Evolutionary conservation across 1,284 basidiomycete species (phyloP), one percentile per base, ranked within the genome.

Genomic region (Cryptococcus deneoformans): DNA sequence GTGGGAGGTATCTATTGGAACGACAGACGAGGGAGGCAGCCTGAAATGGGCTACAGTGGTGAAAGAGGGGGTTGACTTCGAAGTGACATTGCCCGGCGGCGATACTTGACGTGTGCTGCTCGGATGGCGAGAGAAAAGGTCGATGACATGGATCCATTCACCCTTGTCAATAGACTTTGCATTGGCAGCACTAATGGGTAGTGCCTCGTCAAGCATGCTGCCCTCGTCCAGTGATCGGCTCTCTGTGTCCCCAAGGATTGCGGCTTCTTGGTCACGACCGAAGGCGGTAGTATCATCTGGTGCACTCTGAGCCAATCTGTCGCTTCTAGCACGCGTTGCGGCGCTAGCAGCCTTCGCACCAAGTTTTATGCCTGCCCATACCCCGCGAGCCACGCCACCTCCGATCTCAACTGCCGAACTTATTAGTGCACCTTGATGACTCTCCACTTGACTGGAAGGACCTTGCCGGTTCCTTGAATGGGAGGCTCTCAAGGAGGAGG

Each of bases 281-380:
- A 66, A 44, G 10, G 52, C 50, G 34, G 57, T 57, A 40, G 56
- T 53, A 46, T 70, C 70, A 2, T 59, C 54, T 0, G 75, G 73
- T 2, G 71, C 73, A 50, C 72, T 74, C 20, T 57, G 50, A 1
- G 72, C 73, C 50, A 77, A 55, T 7, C 72, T 49, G 6, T 61
- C 62, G n/a, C 53, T 57, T 7, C 66, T 55, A 4, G 62, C 62
- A 14, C 60, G 53, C 16, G 60, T 53, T 3, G 68, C 75, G 8
- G 69, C 54, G 35, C 61, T 54, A 4, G 70, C 75, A 12, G 69
- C 73, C 53, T 61, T 56, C 1, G 71, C 75, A 16, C 75, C 73
- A 60, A 68, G 68, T 58, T 72, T 74, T 24, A 77, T 43, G 1
- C 75, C 75, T 0, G 73, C 72, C 75, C 75, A 77, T 8, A 77